These are phyloP conservation scores for Coemansia sp. DNA, from an alignment of 192 early-diverging fungal genomes.

Conservation along the genomic window DNA sequence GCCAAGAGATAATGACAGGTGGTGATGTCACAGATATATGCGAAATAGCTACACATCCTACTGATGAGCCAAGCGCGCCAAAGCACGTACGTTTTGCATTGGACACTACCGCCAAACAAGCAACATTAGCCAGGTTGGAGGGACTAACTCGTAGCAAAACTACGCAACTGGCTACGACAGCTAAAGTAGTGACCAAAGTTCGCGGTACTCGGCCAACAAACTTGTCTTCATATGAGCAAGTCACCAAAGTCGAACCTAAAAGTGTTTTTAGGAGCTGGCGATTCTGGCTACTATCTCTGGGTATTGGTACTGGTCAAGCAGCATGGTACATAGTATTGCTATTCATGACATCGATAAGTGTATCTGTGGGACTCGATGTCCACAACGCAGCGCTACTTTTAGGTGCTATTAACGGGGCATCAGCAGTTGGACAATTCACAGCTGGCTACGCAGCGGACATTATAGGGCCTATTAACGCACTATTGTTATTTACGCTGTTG, in stretches of 20 bases:
- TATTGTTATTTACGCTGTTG: conserved; percentile 26
- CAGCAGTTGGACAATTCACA: conserved; percentile 44
- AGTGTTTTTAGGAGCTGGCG: conserved; percentile 30
- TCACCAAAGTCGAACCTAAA: background rate
- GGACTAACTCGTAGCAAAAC: conserved; percentile 11
- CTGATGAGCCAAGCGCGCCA: background rate
- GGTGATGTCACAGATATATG: background rate
- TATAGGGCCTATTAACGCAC: conserved; percentile 44
- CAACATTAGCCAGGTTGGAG: conserved; percentile 31
- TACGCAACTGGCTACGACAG: background rate
- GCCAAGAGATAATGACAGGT: background rate
- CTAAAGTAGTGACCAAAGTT: background rate
- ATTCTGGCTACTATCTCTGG: conserved; percentile 48
- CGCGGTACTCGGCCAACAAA: no score
- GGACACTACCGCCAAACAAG: conserved; percentile 5
- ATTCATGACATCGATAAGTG: conserved; percentile 48
- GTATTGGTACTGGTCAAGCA: conserved; percentile 43
- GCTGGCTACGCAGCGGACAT: conserved; percentile 50
- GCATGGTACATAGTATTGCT: conserved; percentile 51
- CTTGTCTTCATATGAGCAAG: background rate
- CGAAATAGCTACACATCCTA: background rate
- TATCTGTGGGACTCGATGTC: conserved; percentile 47
- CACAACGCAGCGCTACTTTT: conserved; percentile 51
- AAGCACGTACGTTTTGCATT: conserved; percentile 43
- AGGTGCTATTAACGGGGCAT: conserved; percentile 48